These are phyloP conservation scores for Trichoderma polysporum DNA, from an alignment of 2,329 filamentous ascomycete genomes.

Conservation along the genomic window DNA sequence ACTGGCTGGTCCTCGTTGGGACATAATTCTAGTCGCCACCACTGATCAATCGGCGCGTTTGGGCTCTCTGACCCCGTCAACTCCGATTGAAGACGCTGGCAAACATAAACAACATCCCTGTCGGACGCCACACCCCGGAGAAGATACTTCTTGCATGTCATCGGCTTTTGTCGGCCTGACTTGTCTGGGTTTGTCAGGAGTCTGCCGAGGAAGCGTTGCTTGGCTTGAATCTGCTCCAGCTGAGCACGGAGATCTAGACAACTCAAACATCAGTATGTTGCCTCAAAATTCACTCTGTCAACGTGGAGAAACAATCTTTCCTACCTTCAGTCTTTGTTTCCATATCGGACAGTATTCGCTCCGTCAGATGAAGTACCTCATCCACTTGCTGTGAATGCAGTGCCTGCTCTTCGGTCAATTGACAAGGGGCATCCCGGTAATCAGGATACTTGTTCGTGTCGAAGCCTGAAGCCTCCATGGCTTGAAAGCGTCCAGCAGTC, in stretches of 20 bases:
- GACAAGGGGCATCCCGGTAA: conserved; percentile 40
- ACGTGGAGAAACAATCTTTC: conserved; percentile 2
- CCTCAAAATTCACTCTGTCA: neutral
- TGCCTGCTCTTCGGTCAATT: conserved; percentile 36
- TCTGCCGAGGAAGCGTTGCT: conserved; percentile 39
- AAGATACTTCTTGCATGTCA: conserved; percentile 47
- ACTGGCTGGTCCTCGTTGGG: conserved; percentile 42
- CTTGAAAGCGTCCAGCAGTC: conserved; percentile 36
- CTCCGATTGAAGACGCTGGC: conserved; percentile 43
- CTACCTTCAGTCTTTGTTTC: conserved; percentile 39
- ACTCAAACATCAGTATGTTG: conserved; percentile 26
- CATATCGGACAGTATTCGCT: conserved; percentile 37
- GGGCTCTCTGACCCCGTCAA: conserved; percentile 43
- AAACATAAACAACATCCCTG: conserved; percentile 50
- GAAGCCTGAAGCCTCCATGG: conserved; percentile 40
- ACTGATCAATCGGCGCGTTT: conserved; percentile 45
- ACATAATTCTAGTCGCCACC: conserved; percentile 54
- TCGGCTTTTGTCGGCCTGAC: conserved; percentile 36
- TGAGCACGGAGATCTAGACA: conserved; percentile 32
- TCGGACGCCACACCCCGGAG: conserved; percentile 53
- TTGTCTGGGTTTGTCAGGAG: conserved; percentile 43
- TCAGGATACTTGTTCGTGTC: conserved; percentile 41
- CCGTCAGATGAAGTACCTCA: conserved; percentile 35
- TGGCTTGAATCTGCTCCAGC: conserved; percentile 34
- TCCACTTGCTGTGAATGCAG: conserved; percentile 33